Conservation (phyloP, 768 basidiomycete species). For the Mycena belliarum region DNA sequence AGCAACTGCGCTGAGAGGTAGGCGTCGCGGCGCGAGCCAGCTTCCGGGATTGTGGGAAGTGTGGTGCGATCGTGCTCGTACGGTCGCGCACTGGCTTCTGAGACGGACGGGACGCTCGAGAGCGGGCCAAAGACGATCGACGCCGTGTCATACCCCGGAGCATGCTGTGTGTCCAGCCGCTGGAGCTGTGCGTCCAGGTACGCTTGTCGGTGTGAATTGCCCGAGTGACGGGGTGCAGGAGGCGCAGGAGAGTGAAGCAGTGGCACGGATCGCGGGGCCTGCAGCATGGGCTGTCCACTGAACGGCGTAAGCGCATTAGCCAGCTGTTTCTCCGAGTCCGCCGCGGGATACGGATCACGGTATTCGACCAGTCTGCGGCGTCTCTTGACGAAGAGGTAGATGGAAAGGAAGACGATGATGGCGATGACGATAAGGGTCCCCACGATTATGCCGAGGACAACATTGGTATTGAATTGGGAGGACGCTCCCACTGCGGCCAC, state of each 20-base stretch:
- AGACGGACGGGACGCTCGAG: conserved; percentile 18
- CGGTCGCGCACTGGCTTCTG: neutral
- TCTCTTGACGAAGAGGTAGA: conserved; percentile 9
- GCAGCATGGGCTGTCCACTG: neutral
- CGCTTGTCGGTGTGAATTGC: conserved; percentile 5
- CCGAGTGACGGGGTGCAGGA: too few relatives aligned
- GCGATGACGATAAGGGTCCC: conserved; percentile 13
- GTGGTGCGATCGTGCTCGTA: neutral
- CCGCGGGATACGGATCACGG: neutral
- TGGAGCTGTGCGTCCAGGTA: conserved; percentile 17
- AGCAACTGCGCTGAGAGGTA: conserved; percentile 10
- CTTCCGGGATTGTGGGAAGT: neutral
- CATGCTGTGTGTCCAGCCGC: neutral
- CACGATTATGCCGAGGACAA: conserved; percentile 15
- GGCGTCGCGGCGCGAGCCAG: conserved; percentile 8
- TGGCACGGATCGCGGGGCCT: too few relatives aligned
- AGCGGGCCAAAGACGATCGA: conserved; percentile 13
- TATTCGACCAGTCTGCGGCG: conserved; percentile 3
- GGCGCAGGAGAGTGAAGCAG: too few relatives aligned
- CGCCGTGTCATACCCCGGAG: neutral
- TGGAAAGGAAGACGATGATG: conserved; percentile 10
- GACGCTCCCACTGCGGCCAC: neutral
- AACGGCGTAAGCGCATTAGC: conserved; percentile 7
- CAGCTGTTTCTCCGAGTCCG: conserved; percentile 19
- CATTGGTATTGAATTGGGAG: neutral